Conservation (phyloP, 257 asterid genomes). For the Solanum commersonii region DNA sequence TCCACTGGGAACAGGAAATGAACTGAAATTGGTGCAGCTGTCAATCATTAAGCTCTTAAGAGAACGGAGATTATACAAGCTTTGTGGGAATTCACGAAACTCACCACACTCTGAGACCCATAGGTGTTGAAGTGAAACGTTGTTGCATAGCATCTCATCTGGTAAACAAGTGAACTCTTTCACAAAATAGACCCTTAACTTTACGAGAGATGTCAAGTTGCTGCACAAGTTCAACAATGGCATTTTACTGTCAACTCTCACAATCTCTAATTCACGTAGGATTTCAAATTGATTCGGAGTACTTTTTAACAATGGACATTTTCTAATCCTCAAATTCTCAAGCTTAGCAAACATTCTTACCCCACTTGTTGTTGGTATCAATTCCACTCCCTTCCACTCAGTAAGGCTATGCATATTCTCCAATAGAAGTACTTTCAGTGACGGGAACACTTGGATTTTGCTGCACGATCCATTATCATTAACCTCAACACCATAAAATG, state of each 20-base stretch:
- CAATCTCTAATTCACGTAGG: background rate
- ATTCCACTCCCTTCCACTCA: background rate
- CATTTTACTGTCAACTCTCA: background rate
- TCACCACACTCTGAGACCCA: background rate
- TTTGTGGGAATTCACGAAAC: conserved; percentile 3
- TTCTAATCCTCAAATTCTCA: background rate
- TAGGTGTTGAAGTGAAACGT: background rate
- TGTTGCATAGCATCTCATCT: background rate
- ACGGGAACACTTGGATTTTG: background rate
- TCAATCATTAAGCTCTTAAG: background rate
- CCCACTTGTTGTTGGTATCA: background rate
- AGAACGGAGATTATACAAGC: background rate
- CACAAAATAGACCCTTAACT: background rate
- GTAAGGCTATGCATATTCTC: background rate
- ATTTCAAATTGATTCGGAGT: conserved; percentile 18
- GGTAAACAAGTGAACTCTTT: background rate
- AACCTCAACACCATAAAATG: background rate
- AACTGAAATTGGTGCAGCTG: background rate
- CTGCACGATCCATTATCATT: background rate
- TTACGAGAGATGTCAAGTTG: background rate
- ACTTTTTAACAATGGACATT: background rate
- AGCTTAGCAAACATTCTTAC: conserved; percentile 10
- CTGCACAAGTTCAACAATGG: conserved; percentile 2
- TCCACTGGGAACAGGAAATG: background rate
- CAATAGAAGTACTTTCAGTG: background rate